Base-by-base conservation (phyloP, 306 rosid species). In the Rosa multiflora region DNA sequence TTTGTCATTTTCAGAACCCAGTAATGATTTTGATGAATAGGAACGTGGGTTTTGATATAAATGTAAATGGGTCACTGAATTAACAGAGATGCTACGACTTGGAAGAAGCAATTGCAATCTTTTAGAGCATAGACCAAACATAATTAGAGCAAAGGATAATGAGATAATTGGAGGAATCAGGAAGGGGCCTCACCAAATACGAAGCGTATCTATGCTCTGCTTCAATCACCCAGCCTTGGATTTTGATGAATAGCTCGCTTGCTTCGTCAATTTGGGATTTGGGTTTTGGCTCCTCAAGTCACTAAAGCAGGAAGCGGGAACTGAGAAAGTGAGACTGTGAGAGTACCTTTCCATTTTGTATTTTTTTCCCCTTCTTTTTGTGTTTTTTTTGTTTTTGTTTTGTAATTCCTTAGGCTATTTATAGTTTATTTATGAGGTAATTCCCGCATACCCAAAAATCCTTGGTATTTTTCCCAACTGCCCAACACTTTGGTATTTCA, bases 21-120 rank as follows among this genome's bases (percentile, higher is more conserved):
- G 23, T 39, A 66, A 66, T 66, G 70, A 66, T 66, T 66, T 66
- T 35, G 70, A 66, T 66, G 70, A 66, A 35, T 37, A 66, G 3
- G 47, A 39, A 66, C 4, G 17, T 66, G 46, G 44, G 23, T 17
- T 66, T 66, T 17, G n/a, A 37, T 2, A 66, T 4, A 8, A 35
- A 66, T 4, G 70, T 1, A 66, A 6, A 66, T 66, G 21, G 70
- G 21, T 17, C 10, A 66, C 70, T 66, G 6, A 37, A 66, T 35
- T 17, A 17, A 66, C 46, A 37, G n/a, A 17, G 20, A 66, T 15
- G 46, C 23, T 37, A 17, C 47, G 46, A 66, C n/a, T 37, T 6
- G 44, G 46, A 66, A 66, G 17, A 66, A 66, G 70, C 9, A 14
- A 37, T 66, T 66, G 70, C 70, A 66, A 37, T 66, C 70, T 66